Percentiles rank a stretch among this genome's conserved stretches.
Evolutionary conservation across 2,329 filamentous ascomycete species (phyloP).

Genomic region (Arthrobotrys sphaeroides): DNA sequence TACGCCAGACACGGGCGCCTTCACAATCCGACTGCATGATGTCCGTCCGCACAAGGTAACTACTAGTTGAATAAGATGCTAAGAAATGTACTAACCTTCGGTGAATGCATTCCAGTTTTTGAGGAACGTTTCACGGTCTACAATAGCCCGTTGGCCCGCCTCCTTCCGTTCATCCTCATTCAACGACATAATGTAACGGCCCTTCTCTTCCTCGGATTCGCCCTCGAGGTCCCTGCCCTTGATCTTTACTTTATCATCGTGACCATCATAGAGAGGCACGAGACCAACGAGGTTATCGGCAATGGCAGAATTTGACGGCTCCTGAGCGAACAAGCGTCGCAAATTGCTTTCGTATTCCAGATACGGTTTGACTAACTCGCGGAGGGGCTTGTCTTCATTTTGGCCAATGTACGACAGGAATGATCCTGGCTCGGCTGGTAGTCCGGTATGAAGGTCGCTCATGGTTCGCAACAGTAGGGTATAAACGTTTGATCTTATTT

Average conservation of each 20-base stretch:
- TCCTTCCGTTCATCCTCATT: conserved; percentile 70
- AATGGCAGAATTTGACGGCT: conserved; percentile 64
- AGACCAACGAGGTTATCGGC: conserved; percentile 71
- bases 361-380: conserved; percentile 72
- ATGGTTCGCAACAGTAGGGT: too few relatives aligned
- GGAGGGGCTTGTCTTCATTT: conserved; percentile 67
- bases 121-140: conserved; percentile 75
- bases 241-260: conserved; percentile 69
- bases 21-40: too few relatives aligned
- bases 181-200: conserved; percentile 74
- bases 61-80: too few relatives aligned
- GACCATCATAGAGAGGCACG: conserved; percentile 71
- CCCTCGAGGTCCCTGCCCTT: conserved; percentile 69
- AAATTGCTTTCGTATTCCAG: conserved; percentile 74
- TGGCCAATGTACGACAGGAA: conserved; percentile 68
- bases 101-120: conserved; percentile 84
- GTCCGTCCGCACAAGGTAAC: too few relatives aligned
- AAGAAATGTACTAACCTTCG: conserved; percentile 69
- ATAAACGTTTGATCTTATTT: too few relatives aligned
- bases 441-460: too few relatives aligned
- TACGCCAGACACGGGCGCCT: not conserved
- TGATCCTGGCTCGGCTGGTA: too few relatives aligned
- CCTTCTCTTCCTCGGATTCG: conserved; percentile 71
- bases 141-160: conserved; percentile 73
- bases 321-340: conserved; percentile 75